Conservation (phyloP, 208 protist species). For the Acanthamoeba polyphaga region DNA sequence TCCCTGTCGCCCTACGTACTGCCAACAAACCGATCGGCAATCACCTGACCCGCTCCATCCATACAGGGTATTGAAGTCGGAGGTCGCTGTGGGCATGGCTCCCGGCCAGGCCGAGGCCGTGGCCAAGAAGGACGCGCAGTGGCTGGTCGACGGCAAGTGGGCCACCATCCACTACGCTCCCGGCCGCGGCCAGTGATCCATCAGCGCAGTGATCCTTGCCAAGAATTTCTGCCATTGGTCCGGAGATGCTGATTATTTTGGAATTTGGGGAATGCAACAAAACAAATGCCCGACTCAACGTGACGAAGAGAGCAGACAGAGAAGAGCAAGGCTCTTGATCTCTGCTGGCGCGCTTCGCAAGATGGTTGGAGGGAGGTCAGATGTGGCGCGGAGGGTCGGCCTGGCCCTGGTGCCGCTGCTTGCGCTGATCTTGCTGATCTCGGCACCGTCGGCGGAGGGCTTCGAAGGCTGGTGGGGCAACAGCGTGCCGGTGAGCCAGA, state of each 20-base stretch:
- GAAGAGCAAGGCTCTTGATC: too few relatives aligned
- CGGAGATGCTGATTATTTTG: too few relatives aligned
- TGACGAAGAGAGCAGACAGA: too few relatives aligned
- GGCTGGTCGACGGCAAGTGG: constrained; percentile 64
- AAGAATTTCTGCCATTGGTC: too few relatives aligned
- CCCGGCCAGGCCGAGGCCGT: constrained; percentile 24
- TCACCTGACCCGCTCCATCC: not conserved
- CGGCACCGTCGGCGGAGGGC: not conserved
- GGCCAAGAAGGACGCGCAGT: constrained; percentile 27
- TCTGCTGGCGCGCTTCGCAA: not conserved
- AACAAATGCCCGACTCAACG: too few relatives aligned
- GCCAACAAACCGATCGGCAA: not conserved
- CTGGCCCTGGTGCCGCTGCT: not conserved
- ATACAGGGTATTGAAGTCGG: constrained; percentile 17
- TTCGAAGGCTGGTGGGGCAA: not conserved
- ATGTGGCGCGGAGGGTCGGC: not conserved
- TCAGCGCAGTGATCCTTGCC: too few relatives aligned
- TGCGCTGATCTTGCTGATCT: not conserved
- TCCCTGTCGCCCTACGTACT: too few relatives aligned
- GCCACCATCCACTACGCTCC: constrained; percentile 24
- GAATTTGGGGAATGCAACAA: too few relatives aligned
- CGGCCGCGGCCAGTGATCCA: not conserved
- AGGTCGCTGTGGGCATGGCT: constrained; percentile 48
- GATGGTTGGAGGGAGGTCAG: not conserved
- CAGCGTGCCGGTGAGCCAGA: not conserved